Evolutionary conservation across 2,329 filamentous ascomycete species (phyloP).

Genomic region (Penicillium sp.): DNA sequence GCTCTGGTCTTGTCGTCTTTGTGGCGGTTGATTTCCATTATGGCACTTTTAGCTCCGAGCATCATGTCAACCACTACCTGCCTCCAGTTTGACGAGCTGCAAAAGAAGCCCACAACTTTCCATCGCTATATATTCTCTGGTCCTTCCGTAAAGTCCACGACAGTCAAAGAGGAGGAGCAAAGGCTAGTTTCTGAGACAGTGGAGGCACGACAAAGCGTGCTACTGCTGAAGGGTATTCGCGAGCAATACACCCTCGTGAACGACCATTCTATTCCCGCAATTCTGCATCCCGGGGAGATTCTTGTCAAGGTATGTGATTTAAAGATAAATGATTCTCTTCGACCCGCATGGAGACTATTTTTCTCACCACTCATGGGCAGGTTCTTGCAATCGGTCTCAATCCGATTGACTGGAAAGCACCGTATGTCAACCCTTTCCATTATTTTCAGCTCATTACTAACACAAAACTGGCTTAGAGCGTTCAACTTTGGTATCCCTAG

Average conservation of each 20-base stretch:
- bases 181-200: conserved; percentile 5
- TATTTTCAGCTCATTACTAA: not conserved
- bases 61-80: conserved; percentile 35
- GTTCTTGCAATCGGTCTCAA: conserved; percentile 70
- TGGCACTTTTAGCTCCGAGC: conserved; percentile 21
- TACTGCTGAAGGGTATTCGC: conserved; percentile 56
- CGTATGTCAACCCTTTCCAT: conserved; percentile 53
- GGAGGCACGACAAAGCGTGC: conserved; percentile 48
- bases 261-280: conserved; percentile 52
- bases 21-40: conserved; percentile 11
- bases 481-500: conserved; percentile 71
- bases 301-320: conserved; percentile 57
- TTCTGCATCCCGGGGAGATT: conserved; percentile 57
- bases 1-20: not conserved
- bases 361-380: conserved; percentile 24
- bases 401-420: conserved; percentile 75
- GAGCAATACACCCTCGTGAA: conserved; percentile 55
- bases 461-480: conserved; percentile 53
- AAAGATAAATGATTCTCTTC: no score
- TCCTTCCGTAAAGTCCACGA: conserved; percentile 8
- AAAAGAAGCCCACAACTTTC: conserved; percentile 20
- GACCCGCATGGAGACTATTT: not conserved
- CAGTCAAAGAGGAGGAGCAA: conserved; percentile 1
- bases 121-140: conserved; percentile 20
- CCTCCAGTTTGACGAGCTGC: conserved; percentile 26